A percentile compares a stretch with the other conserved stretches of the same genome.
These are phyloP conservation scores for Epichloe typhina DNA, from an alignment of 2,329 filamentous ascomycete species.

Conservation along the genomic window DNA sequence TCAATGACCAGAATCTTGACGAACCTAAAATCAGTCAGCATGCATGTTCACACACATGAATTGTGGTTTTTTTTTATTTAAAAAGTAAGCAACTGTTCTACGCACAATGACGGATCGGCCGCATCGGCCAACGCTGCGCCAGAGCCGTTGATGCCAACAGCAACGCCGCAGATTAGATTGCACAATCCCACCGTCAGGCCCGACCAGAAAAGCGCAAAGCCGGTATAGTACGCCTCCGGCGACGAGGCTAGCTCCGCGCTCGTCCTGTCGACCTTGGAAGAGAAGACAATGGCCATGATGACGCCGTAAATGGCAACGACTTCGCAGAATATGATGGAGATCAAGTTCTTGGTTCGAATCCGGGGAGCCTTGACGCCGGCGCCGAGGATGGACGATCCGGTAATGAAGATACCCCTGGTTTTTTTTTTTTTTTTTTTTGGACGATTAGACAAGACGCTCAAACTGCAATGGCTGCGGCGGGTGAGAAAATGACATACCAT, in stretches of 20 bases:
- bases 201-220: conserved; percentile 91
- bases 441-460: background rate
- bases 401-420: conserved; percentile 93
- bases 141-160: conserved; percentile 95
- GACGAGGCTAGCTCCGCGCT: conserved; percentile 53
- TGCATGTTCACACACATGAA: background rate
- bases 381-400: conserved; percentile 91
- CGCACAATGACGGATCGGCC: conserved; percentile 77
- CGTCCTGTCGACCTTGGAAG: conserved; percentile 65
- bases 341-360: conserved; percentile 98
- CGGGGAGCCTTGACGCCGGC: conserved; percentile 87
- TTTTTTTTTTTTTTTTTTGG: background rate
- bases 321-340: conserved; percentile 99
- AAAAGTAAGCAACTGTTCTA: conserved; percentile 9
- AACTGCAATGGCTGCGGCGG: conserved; percentile 12
- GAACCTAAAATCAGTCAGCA: conserved; percentile 47
- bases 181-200: conserved; percentile 90
- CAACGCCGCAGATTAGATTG: conserved; percentile 91
- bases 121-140: conserved; percentile 94
- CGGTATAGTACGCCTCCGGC: conserved; percentile 78
- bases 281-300: conserved; percentile 99
- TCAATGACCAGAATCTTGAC: conserved; percentile 98
- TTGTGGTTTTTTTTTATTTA: too few species aligned
- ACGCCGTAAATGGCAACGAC: conserved; percentile 99
- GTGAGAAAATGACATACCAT: conserved; percentile 50